Evolutionary conservation across 768 basidiomycete genomes (phyloP), one percentile per base, ranked within the genome.

Genomic region (Podaxis sp.): DNA sequence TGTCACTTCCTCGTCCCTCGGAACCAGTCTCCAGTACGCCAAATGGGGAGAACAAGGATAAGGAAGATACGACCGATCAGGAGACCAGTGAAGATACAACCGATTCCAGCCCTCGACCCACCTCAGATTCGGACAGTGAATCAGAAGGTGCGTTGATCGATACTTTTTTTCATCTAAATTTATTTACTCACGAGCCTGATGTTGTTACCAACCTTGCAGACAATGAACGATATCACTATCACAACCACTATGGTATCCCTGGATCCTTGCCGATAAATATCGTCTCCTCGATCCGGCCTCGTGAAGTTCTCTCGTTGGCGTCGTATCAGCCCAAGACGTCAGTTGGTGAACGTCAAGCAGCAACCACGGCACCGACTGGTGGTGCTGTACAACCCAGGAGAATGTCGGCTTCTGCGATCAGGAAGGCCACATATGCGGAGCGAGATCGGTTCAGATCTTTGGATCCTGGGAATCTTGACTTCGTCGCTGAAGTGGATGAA

Each of bases 391-490:
- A 17, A 17, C 40, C 72, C 64, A 60, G 71, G n/a, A 74, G 66
- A 38, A 58, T 66, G 52, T 79, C 86, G 15, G 79, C 87, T 2
- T 70, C 80, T 41, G 79, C 83, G 1, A 66, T 86, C 33, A 87
- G 88, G 26, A 87, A 77, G 66, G 84, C 85, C 11, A 77, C 81
- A 3, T 91, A 91, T 70, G 86, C 87, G 2, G 86, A 86, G 68
- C 87, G 89, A 30, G 89, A 91, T 72, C 83, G 83, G 46, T 74
- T 74, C 58, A 84, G 87, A 36, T 76, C 81, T 0, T 78, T 87
- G 66, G 90, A 92, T 69, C 90, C 89, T 0, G 91, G 90, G 6
- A 76, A 84, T 13, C 78, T 89, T 37, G 88, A 89, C 63, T 87
- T 90, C 67, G 72, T 78, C 17, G 68, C 73, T 13, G 83, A 81